Percentiles rank a stretch among this genome's conserved stretches.
These are phyloP conservation scores for Delphinella strobiligena DNA, from an alignment of 2,329 filamentous ascomycete species.

Conservation along the genomic window DNA sequence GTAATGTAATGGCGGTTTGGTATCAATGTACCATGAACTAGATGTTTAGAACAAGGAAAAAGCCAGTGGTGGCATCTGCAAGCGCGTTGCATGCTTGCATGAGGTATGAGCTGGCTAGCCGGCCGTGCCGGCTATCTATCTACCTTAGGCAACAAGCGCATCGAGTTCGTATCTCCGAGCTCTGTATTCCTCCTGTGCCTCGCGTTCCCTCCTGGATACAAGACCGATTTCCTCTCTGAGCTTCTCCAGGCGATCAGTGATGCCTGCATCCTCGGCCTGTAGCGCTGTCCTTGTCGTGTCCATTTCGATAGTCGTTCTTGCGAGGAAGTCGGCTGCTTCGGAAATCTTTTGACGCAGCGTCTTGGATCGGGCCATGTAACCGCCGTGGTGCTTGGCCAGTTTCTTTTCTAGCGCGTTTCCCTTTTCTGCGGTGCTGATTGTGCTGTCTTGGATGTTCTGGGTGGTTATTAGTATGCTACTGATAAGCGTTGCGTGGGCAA, in stretches of 20 bases:
- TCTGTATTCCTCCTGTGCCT: constrained; percentile 81
- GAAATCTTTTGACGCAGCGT: constrained; percentile 66
- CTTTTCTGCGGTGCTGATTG: constrained; percentile 62
- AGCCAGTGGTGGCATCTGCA: no score
- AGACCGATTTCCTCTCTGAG: constrained; percentile 75
- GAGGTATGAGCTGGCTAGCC: no score
- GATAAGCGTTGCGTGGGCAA: no score
- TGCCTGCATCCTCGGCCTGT: constrained; percentile 66
- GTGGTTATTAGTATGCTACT: neutral
- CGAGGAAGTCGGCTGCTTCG: constrained; percentile 62
- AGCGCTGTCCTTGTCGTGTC: constrained; percentile 64
- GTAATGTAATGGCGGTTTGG: no score
- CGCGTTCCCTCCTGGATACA: constrained; percentile 69
- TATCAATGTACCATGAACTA: no score
- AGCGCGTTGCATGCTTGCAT: no score
- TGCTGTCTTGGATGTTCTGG: constrained; percentile 58
- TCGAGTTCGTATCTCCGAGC: constrained; percentile 66
- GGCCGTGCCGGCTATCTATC: no score
- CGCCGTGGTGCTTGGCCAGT: constrained; percentile 72
- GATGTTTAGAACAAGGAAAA: no score
- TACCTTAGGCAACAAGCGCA: constrained; percentile 31
- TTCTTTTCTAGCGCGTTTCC: constrained; percentile 91
- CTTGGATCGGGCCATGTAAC: constrained; percentile 79
- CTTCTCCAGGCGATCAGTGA: constrained; percentile 58
- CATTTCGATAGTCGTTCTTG: constrained; percentile 60